Percentiles rank a stretch among this genome's conserved stretches.
phyloP scores from a whole-genome alignment of 331 rosid species.

The Telfairia occidentalis region DNA sequence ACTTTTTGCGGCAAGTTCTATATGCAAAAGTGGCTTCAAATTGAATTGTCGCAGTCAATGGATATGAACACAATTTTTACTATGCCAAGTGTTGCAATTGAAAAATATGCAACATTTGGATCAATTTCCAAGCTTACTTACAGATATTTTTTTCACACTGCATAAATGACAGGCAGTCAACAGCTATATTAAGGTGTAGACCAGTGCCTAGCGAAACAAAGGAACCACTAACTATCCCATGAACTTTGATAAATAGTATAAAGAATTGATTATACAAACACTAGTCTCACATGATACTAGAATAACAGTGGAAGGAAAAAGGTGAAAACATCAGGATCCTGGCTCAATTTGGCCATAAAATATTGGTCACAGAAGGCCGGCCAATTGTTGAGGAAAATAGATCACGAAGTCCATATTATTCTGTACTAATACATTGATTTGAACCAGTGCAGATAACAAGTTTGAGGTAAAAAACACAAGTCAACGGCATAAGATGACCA shows the following conservation, averaged over 20 bases:
- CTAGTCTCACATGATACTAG: not conserved
- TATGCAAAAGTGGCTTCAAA: not conserved
- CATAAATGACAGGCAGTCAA: not conserved
- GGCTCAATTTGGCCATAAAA: not conserved
- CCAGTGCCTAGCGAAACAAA: not conserved
- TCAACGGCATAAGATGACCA: not conserved
- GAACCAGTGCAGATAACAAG: not conserved
- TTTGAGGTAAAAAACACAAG: not conserved
- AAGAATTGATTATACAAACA: not conserved
- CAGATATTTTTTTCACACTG: not conserved
- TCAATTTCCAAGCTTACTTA: not conserved
- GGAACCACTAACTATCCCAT: not conserved
- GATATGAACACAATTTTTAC: not conserved
- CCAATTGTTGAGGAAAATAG: not conserved
- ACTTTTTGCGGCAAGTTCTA: not conserved
- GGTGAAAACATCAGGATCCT: not conserved
- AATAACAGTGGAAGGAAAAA: not conserved
- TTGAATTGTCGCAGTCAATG: not conserved
- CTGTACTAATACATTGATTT: not conserved
- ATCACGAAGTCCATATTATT: not conserved
- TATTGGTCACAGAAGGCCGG: not conserved
- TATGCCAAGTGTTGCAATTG: not conserved
- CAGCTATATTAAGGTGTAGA: not conserved
- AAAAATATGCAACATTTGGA: not conserved
- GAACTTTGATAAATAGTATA: not conserved